Evolutionary conservation across 768 basidiomycete species (phyloP).

Genomic region (Lentinula detonsa): DNA sequence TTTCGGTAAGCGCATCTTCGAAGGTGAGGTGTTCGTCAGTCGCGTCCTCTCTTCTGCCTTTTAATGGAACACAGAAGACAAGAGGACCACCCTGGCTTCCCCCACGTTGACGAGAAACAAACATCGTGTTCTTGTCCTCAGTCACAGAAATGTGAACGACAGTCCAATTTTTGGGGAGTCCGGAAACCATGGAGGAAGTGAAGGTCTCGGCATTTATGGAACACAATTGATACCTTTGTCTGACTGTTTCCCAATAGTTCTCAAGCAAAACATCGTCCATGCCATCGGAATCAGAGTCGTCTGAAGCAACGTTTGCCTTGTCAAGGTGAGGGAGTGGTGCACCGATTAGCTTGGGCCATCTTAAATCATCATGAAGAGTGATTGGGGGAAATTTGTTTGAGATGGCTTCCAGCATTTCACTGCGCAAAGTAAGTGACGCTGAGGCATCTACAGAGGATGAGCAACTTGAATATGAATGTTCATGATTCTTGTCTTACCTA

Average conservation of each 20-base stretch:
- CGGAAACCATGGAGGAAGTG: conserved; percentile 31
- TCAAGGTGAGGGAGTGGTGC: conserved; percentile 26
- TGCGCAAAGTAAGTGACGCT: conserved; percentile 69
- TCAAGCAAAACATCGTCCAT: conserved; percentile 32
- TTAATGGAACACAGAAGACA: conserved; percentile 85
- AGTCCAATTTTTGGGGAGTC: conserved; percentile 75
- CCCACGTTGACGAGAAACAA: conserved; percentile 73
- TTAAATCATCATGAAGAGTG: conserved; percentile 51
- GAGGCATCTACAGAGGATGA: conserved; percentile 51
- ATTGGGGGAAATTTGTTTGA: conserved; percentile 55
- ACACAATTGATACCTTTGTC: conserved; percentile 46
- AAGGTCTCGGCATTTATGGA: conserved; percentile 34
- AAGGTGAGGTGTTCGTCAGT: conserved; percentile 71
- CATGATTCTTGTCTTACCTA: conserved; percentile 38
- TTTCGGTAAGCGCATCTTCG: conserved; percentile 64
- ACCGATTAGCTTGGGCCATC: conserved; percentile 65
- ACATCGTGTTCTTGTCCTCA: conserved; percentile 76
- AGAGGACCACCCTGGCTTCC: conserved; percentile 44
- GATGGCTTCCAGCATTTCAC: conserved; percentile 84
- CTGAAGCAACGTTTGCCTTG: conserved; percentile 12
- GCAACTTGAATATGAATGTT: background rate
- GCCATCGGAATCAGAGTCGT: conserved; percentile 29
- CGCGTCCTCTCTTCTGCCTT: conserved; percentile 66
- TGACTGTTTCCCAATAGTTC: conserved; percentile 59
- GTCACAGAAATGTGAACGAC: conserved; percentile 80